Conservation (phyloP, 208 protist species). For the Trypanosoma theileri region DNA sequence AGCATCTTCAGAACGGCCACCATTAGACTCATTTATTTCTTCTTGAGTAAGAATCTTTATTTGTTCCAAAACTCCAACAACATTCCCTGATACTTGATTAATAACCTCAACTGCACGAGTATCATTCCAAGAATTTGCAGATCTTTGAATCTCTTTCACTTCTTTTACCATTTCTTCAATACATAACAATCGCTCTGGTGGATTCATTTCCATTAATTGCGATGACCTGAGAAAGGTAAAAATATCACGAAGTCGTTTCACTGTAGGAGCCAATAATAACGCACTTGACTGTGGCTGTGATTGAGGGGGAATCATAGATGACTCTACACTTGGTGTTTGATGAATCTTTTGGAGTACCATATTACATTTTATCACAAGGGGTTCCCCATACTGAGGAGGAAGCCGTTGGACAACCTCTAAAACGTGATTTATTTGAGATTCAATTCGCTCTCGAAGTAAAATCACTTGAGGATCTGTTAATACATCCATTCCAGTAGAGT, state of each 20-base stretch:
- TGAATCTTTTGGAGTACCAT: slow-evolving; percentile 25
- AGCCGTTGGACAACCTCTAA: slow-evolving; percentile 39
- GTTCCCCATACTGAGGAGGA: slow-evolving; percentile 32
- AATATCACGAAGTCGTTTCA: slow-evolving; percentile 33
- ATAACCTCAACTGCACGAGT: slow-evolving; percentile 10
- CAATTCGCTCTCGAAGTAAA: slow-evolving; percentile 35
- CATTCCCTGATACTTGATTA: slow-evolving; percentile 15
- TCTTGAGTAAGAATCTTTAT: slow-evolving; percentile 28
- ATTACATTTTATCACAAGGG: slow-evolving; percentile 53
- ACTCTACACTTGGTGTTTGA: neutral
- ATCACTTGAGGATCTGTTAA: slow-evolving; percentile 31
- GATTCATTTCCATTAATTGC: slow-evolving; percentile 8
- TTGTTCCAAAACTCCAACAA: slow-evolving; percentile 32
- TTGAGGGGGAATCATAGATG: neutral
- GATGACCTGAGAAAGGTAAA: slow-evolving; percentile 32
- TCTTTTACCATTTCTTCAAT: slow-evolving; percentile 26
- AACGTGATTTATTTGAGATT: slow-evolving; percentile 48
- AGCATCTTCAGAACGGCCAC: neutral
- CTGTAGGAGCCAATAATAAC: slow-evolving; percentile 5
- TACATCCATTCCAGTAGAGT: slow-evolving; percentile 31
- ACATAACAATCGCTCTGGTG: slow-evolving; percentile 10
- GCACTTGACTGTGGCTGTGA: neutral
- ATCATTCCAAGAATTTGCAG: slow-evolving; percentile 15
- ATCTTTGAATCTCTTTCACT: slow-evolving; percentile 18
- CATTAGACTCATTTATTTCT: slow-evolving; percentile 7